Conservation (phyloP, 306 rosid species). For the Cucurbita argyrosperma region DNA sequence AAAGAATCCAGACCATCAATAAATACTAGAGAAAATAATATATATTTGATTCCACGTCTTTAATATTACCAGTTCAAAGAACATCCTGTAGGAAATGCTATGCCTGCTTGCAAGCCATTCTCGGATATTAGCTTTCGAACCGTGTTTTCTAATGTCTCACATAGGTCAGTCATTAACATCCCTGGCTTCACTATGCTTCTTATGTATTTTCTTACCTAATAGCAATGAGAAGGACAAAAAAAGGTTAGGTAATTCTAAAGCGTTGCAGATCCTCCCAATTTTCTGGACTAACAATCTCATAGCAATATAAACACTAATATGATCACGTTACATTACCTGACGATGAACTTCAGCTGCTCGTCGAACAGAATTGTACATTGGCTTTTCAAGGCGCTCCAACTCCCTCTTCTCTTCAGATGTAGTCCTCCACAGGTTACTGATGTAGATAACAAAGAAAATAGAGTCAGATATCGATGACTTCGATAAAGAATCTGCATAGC, state of each 20-base stretch:
- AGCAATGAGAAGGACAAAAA: neutral
- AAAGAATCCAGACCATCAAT: conserved; percentile 8
- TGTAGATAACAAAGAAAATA: conserved; percentile 8
- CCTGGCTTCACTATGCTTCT: conserved; percentile 79
- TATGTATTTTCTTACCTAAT: conserved; percentile 78
- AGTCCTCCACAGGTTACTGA: conserved; percentile 84
- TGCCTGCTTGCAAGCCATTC: conserved; percentile 93
- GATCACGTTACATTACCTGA: conserved; percentile 46
- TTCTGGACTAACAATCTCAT: too few species aligned
- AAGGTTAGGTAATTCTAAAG: neutral
- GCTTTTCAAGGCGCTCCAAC: conserved; percentile 90
- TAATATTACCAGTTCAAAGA: conserved; percentile 69
- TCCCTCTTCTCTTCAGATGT: conserved; percentile 97
- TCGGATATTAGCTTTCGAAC: conserved; percentile 79
- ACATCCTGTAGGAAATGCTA: conserved; percentile 98
- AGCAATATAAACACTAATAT: neutral
- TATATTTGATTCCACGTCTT: neutral
- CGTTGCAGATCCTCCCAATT: neutral
- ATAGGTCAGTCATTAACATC: conserved; percentile 83
- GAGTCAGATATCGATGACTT: neutral
- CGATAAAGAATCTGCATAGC: neutral
- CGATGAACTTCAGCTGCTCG: conserved; percentile 99
- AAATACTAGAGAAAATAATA: neutral
- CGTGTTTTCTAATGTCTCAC: conserved; percentile 88
- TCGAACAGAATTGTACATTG: conserved; percentile 82